These are phyloP conservation scores for Diplosphaera chodatii DNA, from an alignment of 139 green algal genomes.

Conservation along the genomic window DNA sequence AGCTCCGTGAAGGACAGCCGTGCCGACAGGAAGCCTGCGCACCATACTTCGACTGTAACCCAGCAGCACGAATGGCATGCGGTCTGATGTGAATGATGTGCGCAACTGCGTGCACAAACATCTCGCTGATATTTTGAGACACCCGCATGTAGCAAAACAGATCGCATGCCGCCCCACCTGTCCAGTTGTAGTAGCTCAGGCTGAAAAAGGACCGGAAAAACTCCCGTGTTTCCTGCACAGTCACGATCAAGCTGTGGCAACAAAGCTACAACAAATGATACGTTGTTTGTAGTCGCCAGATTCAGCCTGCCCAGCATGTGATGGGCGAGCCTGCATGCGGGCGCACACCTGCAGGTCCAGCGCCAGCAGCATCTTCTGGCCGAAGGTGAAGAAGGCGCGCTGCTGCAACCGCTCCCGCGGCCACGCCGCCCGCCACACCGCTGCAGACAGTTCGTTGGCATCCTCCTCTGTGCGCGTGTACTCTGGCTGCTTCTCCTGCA, in stretches of 20 bases:
- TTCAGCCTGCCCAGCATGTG: too few relatives aligned
- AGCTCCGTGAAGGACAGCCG: constrained; percentile 72
- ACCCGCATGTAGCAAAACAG: too few relatives aligned
- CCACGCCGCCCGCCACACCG: constrained; percentile 83
- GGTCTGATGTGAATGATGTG: too few relatives aligned
- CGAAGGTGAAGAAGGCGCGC: constrained; percentile 92
- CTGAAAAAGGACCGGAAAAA: constrained; percentile 97
- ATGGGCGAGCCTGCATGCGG: too few relatives aligned
- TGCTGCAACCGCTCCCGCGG: constrained; percentile 81
- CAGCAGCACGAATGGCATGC: neutral
- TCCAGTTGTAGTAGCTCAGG: constrained; percentile 83
- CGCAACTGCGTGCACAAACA: too few relatives aligned
- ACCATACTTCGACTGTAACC: neutral
- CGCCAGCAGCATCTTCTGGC: constrained; percentile 90
- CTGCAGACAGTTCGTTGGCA: constrained; percentile 41
- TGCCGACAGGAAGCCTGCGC: constrained; percentile 82
- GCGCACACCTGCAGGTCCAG: constrained; percentile 53
- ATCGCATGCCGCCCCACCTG: too few relatives aligned
- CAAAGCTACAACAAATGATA: too few relatives aligned
- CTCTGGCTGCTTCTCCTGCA: neutral
- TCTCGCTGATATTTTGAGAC: too few relatives aligned
- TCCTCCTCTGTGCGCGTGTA: constrained; percentile 37
- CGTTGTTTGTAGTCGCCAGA: too few relatives aligned
- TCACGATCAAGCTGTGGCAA: too few relatives aligned
- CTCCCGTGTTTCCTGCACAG: constrained; percentile 67